Conservation (phyloP, 139 green algal genomes). For the Volvox africanus region DNA sequence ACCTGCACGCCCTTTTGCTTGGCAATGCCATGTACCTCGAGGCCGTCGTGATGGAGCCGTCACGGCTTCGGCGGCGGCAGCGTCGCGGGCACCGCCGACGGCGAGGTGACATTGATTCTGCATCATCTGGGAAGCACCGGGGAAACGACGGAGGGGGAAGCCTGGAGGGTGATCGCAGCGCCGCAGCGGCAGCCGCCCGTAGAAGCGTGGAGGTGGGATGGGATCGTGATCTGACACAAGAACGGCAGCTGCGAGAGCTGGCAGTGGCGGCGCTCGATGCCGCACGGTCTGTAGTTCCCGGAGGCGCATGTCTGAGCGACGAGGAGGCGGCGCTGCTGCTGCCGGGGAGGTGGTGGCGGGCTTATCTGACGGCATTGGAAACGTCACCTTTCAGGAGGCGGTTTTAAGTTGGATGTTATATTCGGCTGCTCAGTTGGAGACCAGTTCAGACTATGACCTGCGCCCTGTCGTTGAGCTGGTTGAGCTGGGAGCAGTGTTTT, state of each 20-base stretch:
- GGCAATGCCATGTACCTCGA: constrained; percentile 9
- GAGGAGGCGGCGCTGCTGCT: constrained; percentile 6
- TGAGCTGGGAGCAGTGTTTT: too few species aligned
- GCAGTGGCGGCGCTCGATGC: neutral
- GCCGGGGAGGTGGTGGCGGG: constrained; percentile 17
- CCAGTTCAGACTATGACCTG: too few species aligned
- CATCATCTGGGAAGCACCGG: too few species aligned
- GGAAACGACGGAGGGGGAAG: too few species aligned
- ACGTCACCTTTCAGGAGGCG: too few species aligned
- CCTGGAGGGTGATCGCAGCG: neutral
- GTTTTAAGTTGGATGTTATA: too few species aligned
- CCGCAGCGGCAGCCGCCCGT: neutral
- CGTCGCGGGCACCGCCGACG: neutral
- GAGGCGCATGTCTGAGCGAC: neutral
- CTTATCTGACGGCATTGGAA: neutral
- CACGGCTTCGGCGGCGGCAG: neutral
- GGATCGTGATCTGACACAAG: neutral
- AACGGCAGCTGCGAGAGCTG: neutral
- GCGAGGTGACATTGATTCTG: too few species aligned
- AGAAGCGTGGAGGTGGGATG: neutral
- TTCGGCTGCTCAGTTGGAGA: too few species aligned
- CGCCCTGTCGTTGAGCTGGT: too few species aligned
- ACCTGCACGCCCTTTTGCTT: neutral
- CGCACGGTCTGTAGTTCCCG: neutral
- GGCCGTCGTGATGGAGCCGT: neutral